Evolutionary conservation across 1,284 basidiomycete genomes (phyloP), one percentile per base, ranked within the genome.

Genomic region (Sporisorium scitamineum): DNA sequence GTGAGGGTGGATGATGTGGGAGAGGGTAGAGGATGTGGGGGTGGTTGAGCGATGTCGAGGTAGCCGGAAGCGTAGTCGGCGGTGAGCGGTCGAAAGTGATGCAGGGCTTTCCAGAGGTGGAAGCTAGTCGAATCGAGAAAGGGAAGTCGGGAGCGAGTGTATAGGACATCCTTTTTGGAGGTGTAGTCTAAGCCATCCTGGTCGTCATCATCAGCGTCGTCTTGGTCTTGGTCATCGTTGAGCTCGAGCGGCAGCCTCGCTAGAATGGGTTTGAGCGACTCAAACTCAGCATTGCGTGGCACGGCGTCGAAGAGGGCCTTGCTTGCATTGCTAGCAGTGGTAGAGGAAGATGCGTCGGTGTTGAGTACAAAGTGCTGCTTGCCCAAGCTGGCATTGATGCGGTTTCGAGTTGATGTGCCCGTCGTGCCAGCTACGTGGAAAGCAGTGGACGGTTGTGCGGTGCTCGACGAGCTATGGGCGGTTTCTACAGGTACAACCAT

Each of bases 61-160:
- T 79, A 80, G 24, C 75, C 78, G 2, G 57, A 61, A 9, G 78
- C 78, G 29, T 81, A 81, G 47, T 81, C 73, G 18, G 72, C 53
- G 6, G 61, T 69, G 24, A 79, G 53, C 2, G 72, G 63, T 37
- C 71, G 60, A 45, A 82, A 80, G 13, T 61, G 45, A 29, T 82
- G 80, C 6, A 82, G 62, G 3, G 72, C 51, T 31, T 48, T 51
- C 80, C 80, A 80, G 22, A 82, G 76, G 20, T 70, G 53, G 2
- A 65, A 20, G 39, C 71, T 74, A 7, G 63, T 52, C 0, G 53
- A 27, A 31, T 80, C 80, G 44, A 82, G 58, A 9, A 41, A 56
- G 3, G 80, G 78, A 2, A 82, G 65, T 0, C 66, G 64, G 5
- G 72, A 69, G 20, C 72, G 69, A 2, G 80, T 82, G 61, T 80